Percentiles rank a stretch among this genome's conserved stretches.
phyloP scores from a whole-genome alignment of 768 basidiomycete genomes.

The Phaffia tasmanica region DNA sequence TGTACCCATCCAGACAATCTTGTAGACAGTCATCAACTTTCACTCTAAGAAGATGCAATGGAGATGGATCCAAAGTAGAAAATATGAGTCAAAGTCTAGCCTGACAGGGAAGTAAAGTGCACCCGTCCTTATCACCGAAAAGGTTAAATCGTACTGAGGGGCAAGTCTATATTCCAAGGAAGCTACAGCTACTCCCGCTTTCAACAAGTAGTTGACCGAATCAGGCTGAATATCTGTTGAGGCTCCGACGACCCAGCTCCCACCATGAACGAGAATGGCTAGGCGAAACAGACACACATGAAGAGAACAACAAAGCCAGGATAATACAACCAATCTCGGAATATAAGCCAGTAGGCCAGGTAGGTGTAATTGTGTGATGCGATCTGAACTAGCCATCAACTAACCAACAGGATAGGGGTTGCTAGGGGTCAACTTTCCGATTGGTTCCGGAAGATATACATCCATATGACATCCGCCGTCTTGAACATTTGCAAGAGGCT shows the following conservation, averaged over 20 bases:
- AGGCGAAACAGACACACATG: neutral
- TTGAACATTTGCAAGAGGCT: neutral
- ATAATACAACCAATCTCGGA: too few species aligned
- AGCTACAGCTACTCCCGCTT: constrained; percentile 1
- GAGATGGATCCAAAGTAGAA: neutral
- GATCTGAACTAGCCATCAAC: neutral
- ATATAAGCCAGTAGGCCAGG: too few species aligned
- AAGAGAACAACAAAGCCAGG: too few species aligned
- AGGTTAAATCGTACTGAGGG: constrained; percentile 4
- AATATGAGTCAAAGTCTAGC: neutral
- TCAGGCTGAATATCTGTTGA: constrained; percentile 8
- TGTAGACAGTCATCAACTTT: neutral
- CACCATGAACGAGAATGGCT: constrained; percentile 13
- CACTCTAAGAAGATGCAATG: neutral
- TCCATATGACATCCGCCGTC: constrained; percentile 9
- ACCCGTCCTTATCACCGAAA: too few species aligned
- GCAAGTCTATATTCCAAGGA: constrained; percentile 13
- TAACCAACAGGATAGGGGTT: constrained; percentile 7
- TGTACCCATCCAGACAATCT: constrained; percentile 17
- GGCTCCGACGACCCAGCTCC: constrained; percentile 6
- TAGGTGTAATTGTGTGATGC: too few species aligned
- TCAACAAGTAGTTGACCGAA: constrained; percentile 15
- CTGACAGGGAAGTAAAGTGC: neutral
- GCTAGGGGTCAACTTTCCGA: neutral
- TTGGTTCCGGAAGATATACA: constrained; percentile 2